phyloP scores from a whole-genome alignment of 2,329 filamentous ascomycete genomes.

The Setomelanomma holmii region DNA sequence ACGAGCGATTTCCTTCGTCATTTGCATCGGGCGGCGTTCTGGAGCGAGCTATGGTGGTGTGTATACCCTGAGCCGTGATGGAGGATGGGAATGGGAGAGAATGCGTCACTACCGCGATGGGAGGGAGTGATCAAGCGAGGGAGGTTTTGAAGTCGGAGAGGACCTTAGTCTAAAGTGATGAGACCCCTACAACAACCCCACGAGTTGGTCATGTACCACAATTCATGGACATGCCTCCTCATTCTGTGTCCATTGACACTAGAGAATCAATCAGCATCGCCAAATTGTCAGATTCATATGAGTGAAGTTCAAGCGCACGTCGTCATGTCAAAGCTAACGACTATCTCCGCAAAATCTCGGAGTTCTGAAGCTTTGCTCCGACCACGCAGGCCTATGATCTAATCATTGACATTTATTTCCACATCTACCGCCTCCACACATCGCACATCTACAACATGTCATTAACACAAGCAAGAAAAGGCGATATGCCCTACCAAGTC shows the following conservation, averaged over 20 bases:
- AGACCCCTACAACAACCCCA: too few species aligned
- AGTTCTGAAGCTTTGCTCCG: conserved; percentile 39
- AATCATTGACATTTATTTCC: conserved; percentile 38
- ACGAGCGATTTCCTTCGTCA: conserved; percentile 2
- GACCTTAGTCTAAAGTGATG: background rate
- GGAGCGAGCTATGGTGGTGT: conserved; percentile 6
- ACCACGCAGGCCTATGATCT: conserved; percentile 38
- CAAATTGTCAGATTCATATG: too few species aligned
- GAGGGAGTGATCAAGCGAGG: background rate
- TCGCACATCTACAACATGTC: conserved; percentile 36
- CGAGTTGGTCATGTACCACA: too few species aligned
- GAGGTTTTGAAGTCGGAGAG: background rate
- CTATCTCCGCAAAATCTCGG: conserved; percentile 31
- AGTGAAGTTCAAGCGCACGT: too few species aligned
- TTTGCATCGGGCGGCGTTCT: conserved; percentile 26
- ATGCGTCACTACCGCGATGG: too few species aligned
- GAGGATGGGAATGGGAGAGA: background rate
- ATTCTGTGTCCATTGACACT: too few species aligned
- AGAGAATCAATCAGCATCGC: too few species aligned
- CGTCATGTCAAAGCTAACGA: background rate
- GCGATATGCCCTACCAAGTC: conserved; percentile 49
- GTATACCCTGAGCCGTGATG: conserved; percentile 1
- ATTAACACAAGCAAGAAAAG: conserved; percentile 43
- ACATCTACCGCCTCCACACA: conserved; percentile 31
- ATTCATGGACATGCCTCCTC: too few species aligned